Base-by-base conservation (phyloP, 148 eudicot genomes). In the Talinum fruticosum region DNA sequence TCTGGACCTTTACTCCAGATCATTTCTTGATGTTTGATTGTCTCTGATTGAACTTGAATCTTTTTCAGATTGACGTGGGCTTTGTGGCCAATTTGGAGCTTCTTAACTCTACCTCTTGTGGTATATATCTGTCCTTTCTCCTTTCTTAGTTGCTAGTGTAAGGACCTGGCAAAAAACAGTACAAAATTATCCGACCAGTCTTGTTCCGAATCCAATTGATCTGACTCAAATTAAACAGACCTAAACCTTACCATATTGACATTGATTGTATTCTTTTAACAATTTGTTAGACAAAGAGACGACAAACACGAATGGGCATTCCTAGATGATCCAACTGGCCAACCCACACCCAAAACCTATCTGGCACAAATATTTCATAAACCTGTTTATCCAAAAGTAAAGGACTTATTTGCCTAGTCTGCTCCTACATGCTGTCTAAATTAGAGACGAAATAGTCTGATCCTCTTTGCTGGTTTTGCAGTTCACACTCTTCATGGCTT, bases 401-500 rank as follows among this genome's bases (percentile, higher is more conserved):
- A 3, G 21, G n/a, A 51, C 57, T 51, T 51, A 51, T 51, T 51
- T 51, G 4, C 57, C 57, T 51, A 51, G 57, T 51, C 57, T 51
- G 18, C 23, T 51, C 18, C 6, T 51, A 51, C n/a, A 24, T n/a
- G 28, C 0, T 23, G 10, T 26, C 6, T 62, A 12, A 62, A 29
- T 28, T 62, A 28, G 10, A 12, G 24, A 28, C 32, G 15, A 62
- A 62, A 28, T 28, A 18, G 62, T 5, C 26, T 54, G n/a, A 54
- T 54, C 6, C 32, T 26, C 33, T n/a, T 7, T 62, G 18, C 13
- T 32, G 37, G 26, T 51, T 41, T 44, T 85, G 87, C 90, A 93
- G 98, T 93, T 93, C 82, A 88, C 96, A 3, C 89, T 93, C 71
- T 86, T 90, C 86, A 91, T 93, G 98, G 96, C 93, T 65, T 82